Percentiles rank a stretch among this genome's conserved stretches.
Evolutionary conservation across 768 basidiomycete species (phyloP).

Genomic region (Phlebiopsis flavidoalba): DNA sequence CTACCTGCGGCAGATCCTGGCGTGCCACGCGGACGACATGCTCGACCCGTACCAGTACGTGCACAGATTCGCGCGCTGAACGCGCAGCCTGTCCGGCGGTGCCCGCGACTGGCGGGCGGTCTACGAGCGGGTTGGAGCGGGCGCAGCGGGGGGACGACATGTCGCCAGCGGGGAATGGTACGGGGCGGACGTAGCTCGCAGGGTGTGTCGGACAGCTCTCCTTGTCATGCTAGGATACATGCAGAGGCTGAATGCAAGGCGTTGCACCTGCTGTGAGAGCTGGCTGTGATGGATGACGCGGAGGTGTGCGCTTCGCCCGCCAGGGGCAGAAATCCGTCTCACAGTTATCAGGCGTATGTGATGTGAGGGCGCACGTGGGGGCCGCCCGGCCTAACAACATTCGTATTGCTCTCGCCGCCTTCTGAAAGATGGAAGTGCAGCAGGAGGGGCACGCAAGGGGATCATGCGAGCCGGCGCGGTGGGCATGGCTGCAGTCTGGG

Average conservation of each 20-base stretch:
- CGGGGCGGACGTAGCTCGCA: not conserved
- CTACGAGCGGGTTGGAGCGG: constrained; percentile 13
- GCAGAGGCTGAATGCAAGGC: too few relatives aligned
- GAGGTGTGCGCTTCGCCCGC: too few relatives aligned
- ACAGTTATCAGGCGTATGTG: not conserved
- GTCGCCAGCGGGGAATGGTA: not conserved
- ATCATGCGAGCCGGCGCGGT: not conserved
- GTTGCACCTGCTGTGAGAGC: too few relatives aligned
- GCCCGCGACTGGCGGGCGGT: constrained; percentile 21
- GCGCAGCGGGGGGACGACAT: constrained; percentile 9
- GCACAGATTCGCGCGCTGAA: constrained; percentile 5
- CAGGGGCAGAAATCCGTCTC: not conserved
- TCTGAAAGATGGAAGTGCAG: not conserved
- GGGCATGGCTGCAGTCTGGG: too few relatives aligned
- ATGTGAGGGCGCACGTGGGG: not conserved
- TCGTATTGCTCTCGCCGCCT: not conserved
- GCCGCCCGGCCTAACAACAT: too few relatives aligned
- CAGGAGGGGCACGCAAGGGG: not conserved
- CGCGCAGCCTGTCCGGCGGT: constrained; percentile 8
- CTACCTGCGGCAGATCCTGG: constrained; percentile 33
- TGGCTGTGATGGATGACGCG: too few relatives aligned
- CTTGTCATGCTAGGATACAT: too few relatives aligned
- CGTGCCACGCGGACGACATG: constrained; percentile 30
- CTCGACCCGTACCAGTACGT: constrained; percentile 23
- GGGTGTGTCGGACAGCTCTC: too few relatives aligned